Evolutionary conservation across 2,329 filamentous ascomycete genomes (phyloP).

Genomic region (Cladosporium sphaerospermum): DNA sequence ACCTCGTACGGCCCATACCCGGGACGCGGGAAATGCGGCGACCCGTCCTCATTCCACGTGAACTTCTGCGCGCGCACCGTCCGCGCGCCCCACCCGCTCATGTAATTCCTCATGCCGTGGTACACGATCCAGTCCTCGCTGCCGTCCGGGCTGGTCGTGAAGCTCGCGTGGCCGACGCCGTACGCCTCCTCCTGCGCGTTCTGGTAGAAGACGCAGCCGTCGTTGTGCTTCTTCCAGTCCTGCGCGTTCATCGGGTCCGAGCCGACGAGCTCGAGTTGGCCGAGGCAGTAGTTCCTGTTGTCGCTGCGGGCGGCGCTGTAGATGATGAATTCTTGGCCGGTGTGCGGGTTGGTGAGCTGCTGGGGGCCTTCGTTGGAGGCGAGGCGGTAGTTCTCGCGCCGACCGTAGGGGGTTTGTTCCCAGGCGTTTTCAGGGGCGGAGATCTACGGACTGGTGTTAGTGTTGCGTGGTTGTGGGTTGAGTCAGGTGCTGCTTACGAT

Average conservation of each 20-base stretch:
- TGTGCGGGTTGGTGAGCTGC: slow-evolving; percentile 43
- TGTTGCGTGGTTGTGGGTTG: not conserved
- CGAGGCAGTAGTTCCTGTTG: slow-evolving; percentile 49
- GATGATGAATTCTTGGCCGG: slow-evolving; percentile 44
- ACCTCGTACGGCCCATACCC: slow-evolving; percentile 44
- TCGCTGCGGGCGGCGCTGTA: slow-evolving; percentile 46
- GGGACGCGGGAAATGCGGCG: slow-evolving; percentile 42
- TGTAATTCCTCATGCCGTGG: slow-evolving; percentile 46
- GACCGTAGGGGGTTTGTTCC: slow-evolving; percentile 48
- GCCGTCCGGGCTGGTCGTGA: slow-evolving; percentile 43
- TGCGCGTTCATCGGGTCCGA: slow-evolving; percentile 44
- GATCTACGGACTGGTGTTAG: slow-evolving; percentile 18
- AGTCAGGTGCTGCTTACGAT: slow-evolving; percentile 24
- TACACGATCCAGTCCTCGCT: slow-evolving; percentile 49
- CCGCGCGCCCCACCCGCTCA: slow-evolving; percentile 41
- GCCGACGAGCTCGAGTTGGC: slow-evolving; percentile 45
- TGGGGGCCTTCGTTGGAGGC: slow-evolving; percentile 47
- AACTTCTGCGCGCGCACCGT: slow-evolving; percentile 47
- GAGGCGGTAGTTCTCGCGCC: slow-evolving; percentile 40
- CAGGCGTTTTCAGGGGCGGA: slow-evolving; percentile 43
- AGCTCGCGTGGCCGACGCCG: slow-evolving; percentile 48
- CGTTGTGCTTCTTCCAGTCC: slow-evolving; percentile 44
- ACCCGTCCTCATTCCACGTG: slow-evolving; percentile 42
- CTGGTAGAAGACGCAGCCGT: slow-evolving; percentile 45
- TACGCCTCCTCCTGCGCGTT: slow-evolving; percentile 40